Base-by-base conservation (phyloP, 345 rosid species). In the Corchorus capsularis region DNA sequence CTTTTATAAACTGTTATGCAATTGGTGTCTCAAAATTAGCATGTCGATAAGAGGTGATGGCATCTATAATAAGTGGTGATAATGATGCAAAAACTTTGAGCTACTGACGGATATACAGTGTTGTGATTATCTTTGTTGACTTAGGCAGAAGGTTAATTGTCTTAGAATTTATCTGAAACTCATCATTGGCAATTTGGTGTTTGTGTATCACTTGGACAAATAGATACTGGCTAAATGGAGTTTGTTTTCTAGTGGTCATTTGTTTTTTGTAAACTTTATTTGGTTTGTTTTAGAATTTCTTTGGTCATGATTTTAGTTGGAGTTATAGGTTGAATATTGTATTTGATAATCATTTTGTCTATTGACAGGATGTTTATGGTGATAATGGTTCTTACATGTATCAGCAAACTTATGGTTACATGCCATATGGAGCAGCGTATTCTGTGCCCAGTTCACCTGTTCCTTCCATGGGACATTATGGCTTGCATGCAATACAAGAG, bases 401-500 rank as follows among this genome's bases (percentile, higher is more conserved):
- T 17, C 88, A 75, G 45, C 86, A 84, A 72, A 80, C 81, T 37
- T 86, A 87, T 77, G 72, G 83, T 68, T 82, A 83, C 85, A 53
- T 77, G 47, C 88, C 89, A 55, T 84, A 81, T 72, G 90, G 92
- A 63, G 60, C 83, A 43, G 60, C 83, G 39, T 86, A 82, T 71
- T 70, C 86, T 5, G 43, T 90, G 8, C 70, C 86, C 50, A 63
- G 77, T 82, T 77, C 83, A 45, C 72, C 85, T 49, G 64, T 79
- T 68, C 84, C 82, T 43, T 27, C 78, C 17, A 19, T 77, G 41
- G 83, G 81, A 67, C 71, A 77, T 65, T 87, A 85, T 75, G 76
- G 75, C 63, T 49, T 79, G 60, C 83, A 77, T 75, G 85, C 82
- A 35, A 72, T 82, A 22, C 85, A 87, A 56, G 86, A 87, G 4